Conservation (phyloP, 371 early-diverging fungal species). For the Lichtheimia ornata region DNA sequence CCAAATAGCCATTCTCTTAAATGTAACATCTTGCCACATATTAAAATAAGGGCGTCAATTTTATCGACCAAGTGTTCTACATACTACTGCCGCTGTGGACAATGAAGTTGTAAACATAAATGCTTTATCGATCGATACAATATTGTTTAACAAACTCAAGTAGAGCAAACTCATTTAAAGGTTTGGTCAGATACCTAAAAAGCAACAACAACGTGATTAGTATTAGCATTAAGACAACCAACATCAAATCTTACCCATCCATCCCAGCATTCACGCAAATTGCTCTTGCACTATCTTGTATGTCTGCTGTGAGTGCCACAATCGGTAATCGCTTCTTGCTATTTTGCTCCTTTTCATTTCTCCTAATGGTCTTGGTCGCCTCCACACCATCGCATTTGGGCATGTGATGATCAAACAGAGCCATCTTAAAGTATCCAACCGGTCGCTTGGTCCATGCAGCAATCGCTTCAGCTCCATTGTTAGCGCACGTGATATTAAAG, state of each 20-base stretch:
- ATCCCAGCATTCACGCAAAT: constrained; percentile 14
- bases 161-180: constrained; percentile 40
- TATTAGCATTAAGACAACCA: too few species aligned
- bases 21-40: too few species aligned
- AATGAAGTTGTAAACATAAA: too few species aligned
- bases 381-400: constrained; percentile 53
- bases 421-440: constrained; percentile 34
- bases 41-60: too few species aligned
- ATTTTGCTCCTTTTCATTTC: constrained; percentile 26
- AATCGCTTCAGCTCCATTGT: constrained; percentile 46
- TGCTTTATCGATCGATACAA: constrained; percentile 11
- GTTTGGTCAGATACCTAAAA: constrained; percentile 33
- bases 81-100: too few species aligned
- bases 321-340: constrained; percentile 24
- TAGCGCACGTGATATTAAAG: constrained; percentile 44
- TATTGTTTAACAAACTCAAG: constrained; percentile 30
- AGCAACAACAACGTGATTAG: too few species aligned
- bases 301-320: constrained; percentile 13
- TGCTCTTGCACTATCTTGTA: constrained; percentile 16
- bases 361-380: constrained; percentile 41
- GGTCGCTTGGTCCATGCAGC: constrained; percentile 37
- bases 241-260: constrained; percentile 12
- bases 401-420: constrained; percentile 53
- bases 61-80: too few species aligned
- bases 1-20: too few species aligned